These are phyloP conservation scores for Taphrina flavorubra DNA, from an alignment of 1,139 yeast genomes.

Conservation along the genomic window DNA sequence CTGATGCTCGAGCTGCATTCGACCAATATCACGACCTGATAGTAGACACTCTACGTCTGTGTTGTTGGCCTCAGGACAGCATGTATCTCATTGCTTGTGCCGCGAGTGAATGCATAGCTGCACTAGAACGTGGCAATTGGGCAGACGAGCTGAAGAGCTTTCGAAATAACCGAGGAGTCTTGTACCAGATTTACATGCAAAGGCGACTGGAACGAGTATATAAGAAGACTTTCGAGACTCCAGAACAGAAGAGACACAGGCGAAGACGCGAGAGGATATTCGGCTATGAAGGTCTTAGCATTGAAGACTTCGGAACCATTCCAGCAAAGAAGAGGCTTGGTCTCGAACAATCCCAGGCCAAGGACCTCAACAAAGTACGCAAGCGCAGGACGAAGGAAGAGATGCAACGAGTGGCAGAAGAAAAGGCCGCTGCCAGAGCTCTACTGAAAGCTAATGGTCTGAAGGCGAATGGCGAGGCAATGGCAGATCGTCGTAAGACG, in stretches of 20 bases:
- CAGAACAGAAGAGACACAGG: constrained; percentile 1
- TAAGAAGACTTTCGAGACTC: constrained; percentile 17
- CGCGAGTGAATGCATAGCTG: constrained; percentile 28
- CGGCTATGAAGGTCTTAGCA: constrained; percentile 32
- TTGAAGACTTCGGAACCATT: constrained; percentile 24
- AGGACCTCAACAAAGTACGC: constrained; percentile 19
- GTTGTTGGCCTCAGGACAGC: constrained; percentile 40
- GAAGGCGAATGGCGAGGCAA: constrained; percentile 34
- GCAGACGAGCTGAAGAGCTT: constrained; percentile 33
- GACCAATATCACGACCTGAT: constrained; percentile 32
- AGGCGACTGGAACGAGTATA: constrained; percentile 19
- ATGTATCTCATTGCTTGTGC: constrained; percentile 33
- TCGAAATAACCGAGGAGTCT: constrained; percentile 13
- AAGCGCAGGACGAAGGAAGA: constrained; percentile 30
- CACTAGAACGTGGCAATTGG: constrained; percentile 36
- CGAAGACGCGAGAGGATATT: constrained; percentile 29
- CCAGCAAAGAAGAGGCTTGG: constrained; percentile 31
- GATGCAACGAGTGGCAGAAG: constrained; percentile 18
- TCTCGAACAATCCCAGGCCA: constrained; percentile 5
- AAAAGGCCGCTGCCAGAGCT: constrained; percentile 28
- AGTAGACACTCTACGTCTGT: constrained; percentile 30
- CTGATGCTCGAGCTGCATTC: constrained; percentile 26
- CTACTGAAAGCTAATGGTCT: constrained; percentile 35
- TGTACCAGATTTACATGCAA: constrained; percentile 34
- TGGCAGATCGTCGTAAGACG: constrained; percentile 13